Evolutionary conservation across 108 stramenopile genomes (phyloP).

Genomic region (Mayamaea pseudoterrestris): DNA sequence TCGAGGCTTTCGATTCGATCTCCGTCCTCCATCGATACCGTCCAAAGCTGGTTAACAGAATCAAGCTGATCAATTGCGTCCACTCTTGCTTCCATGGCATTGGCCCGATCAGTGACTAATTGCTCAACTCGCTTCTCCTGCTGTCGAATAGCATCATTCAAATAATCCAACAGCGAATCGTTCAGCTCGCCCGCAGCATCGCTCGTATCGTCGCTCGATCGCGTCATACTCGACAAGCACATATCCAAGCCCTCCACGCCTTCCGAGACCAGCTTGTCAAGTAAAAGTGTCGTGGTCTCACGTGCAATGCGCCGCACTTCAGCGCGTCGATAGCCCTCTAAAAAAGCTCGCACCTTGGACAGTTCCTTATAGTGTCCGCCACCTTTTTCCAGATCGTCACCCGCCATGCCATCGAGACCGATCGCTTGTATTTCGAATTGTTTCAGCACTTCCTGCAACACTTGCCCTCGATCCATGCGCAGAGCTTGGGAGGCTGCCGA

Average conservation of each 20-base stretch:
- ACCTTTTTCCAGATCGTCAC: conserved; percentile 53
- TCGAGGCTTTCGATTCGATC: conserved; percentile 64
- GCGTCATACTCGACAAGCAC: conserved; percentile 61
- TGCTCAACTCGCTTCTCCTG: conserved; percentile 65
- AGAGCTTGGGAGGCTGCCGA: conserved; percentile 39
- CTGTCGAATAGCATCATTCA: conserved; percentile 69
- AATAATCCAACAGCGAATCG: conserved; percentile 59
- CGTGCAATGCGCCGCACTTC: conserved; percentile 63
- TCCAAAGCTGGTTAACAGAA: conserved; percentile 45
- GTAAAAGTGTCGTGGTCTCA: conserved; percentile 62
- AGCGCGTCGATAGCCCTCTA: conserved; percentile 70
- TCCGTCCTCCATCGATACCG: conserved; percentile 47
- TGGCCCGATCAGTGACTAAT: conserved; percentile 1
- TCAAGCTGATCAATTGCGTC: conserved; percentile 15
- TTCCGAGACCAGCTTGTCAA: conserved; percentile 60
- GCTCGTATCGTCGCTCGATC: conserved; percentile 40
- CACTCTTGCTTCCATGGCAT: background rate
- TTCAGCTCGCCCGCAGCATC: conserved; percentile 53
- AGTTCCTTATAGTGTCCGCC: conserved; percentile 79
- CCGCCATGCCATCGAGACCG: conserved; percentile 73
- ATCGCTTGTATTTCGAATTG: conserved; percentile 73
- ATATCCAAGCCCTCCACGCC: conserved; percentile 68
- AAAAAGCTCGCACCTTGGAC: conserved; percentile 60
- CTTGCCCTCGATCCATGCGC: conserved; percentile 44
- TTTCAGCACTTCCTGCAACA: conserved; percentile 50